Base-by-base conservation (phyloP, 164 flowering plant genomes). In the Liriodendron chinense region DNA sequence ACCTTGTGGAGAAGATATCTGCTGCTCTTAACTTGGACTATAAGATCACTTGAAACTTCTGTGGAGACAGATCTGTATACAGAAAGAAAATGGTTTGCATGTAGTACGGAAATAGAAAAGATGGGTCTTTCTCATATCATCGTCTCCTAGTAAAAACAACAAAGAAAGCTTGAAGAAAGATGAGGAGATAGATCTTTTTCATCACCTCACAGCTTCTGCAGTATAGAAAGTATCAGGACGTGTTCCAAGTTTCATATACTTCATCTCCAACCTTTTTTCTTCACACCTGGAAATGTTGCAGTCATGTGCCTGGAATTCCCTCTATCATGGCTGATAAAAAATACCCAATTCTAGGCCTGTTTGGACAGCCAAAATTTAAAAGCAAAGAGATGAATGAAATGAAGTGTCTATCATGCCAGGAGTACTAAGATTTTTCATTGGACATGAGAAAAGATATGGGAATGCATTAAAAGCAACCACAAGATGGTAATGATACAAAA, bases 171-270 rank as follows among this genome's bases (percentile, higher is more conserved):
- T 16, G 2, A 16, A 12, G 59, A 53, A 53, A 14, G 59, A 53
- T 34, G 43, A 34, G 43, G 43, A 53, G 59, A 53, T 53, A 2
- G n/a, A 10, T 53, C 18, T 16, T 16, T 53, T 21, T 65, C 79
- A 34, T 75, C 80, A 94, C 99, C 99, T 96, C 34, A 92, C 92
- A 75, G 92, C 87, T 59, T 92, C 98, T 10, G 89, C 73, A 24
- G 96, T 89, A 79, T 87, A 86, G 86, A 96, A 96, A 73, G 97
- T 91, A 76, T 96, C 99, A 3, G 99, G 96, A 69, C 96, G 87
- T 77, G 93, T 91, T 74, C 99, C 99, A 69, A 96, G 92, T 79
- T 96, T 92, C 99, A 96, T 96, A 72, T 90, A 96, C 95, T 96
- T 96, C 99, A 96, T 96, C 76, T 76, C 86, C 85, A 61, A 47